These are phyloP conservation scores for Pulveroboletus sp. DNA, from an alignment of 768 basidiomycete species.

Conservation along the genomic window DNA sequence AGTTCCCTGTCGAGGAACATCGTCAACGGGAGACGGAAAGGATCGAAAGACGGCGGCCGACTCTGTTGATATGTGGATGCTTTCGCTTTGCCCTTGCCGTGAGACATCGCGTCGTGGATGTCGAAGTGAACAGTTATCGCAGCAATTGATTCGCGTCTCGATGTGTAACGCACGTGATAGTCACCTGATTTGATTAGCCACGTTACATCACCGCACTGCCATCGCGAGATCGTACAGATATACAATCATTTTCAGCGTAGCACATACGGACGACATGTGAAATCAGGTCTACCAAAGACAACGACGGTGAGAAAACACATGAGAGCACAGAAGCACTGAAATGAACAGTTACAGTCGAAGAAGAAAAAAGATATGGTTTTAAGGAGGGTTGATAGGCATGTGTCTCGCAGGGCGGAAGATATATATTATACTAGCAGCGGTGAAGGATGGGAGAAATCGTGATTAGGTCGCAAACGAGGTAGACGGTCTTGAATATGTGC, in stretches of 20 bases:
- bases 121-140: not conserved
- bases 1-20: slow-evolving; percentile 12
- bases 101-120: slow-evolving; percentile 17
- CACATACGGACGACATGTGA: slow-evolving; percentile 29
- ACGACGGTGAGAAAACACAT: slow-evolving; percentile 21
- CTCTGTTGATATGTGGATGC: slow-evolving; percentile 20
- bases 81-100: slow-evolving; percentile 11
- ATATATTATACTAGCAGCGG: slow-evolving; percentile 21
- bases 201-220: not conserved
- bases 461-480: slow-evolving; percentile 18
- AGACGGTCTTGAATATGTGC: slow-evolving; percentile 18
- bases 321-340: slow-evolving; percentile 23
- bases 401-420: slow-evolving; percentile 26
- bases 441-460: slow-evolving; percentile 3
- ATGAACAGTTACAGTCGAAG: slow-evolving; percentile 22
- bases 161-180: slow-evolving; percentile 10
- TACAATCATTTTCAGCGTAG: slow-evolving; percentile 32
- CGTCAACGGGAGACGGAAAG: not conserved
- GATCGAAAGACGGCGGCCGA: not conserved
- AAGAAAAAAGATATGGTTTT: slow-evolving; percentile 4
- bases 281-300: slow-evolving; percentile 21
- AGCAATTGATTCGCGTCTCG: not conserved
- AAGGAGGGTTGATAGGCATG: slow-evolving; percentile 22
- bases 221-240: slow-evolving; percentile 19
- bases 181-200: slow-evolving; percentile 10